Evolutionary conservation across 2,329 filamentous ascomycete species (phyloP), one percentile per base, ranked within the genome.

Genomic region (Cladobotryum protrusum): DNA sequence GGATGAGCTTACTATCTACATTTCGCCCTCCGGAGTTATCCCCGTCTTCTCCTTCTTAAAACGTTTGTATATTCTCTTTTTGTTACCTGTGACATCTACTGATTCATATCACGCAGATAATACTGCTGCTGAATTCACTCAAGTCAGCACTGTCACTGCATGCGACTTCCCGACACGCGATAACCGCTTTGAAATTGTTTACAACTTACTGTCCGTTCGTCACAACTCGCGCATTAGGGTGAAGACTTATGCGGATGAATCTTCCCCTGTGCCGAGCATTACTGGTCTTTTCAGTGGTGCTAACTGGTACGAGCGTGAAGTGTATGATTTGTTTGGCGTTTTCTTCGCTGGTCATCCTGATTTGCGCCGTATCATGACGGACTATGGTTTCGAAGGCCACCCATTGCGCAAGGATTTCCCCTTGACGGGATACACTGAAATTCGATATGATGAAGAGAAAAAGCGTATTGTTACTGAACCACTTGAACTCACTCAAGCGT

Each of bases 381-480:
- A 99, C 70, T 99, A 99, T 70, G 93, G 93, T 47, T 99, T 99
- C 65, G 95, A 99, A 69, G 93, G 93, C 47, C 93, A 99, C 74
- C 93, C 93, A 39, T 75, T 99, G 66, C 83, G 95, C 66, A 99
- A 99, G 76, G 93, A 99, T 68, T 99, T 99, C 76, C 93, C 93
- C 18, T 74, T 99, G 68, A 96, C 93, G 2, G 93, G 93, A 43
- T 99, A 99, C 76, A 99, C 93, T 33, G 95, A 99, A 76, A 86
- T 99, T 59, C 82, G 93, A 65, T 99, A 95, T 67, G 93, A 99
- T 60, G 93, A 99, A 74, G 95, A 99, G 80, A 99, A 96, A 87
- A 99, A 99, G 83, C 83, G 93, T 55, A 96, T 99, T 66, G 92
- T 99, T 54, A 92, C 95, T 32, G 95, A 99, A 78, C 93, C 95